These are phyloP conservation scores for Delonix regia DNA, from an alignment of 306 rosid species.

Conservation along the genomic window DNA sequence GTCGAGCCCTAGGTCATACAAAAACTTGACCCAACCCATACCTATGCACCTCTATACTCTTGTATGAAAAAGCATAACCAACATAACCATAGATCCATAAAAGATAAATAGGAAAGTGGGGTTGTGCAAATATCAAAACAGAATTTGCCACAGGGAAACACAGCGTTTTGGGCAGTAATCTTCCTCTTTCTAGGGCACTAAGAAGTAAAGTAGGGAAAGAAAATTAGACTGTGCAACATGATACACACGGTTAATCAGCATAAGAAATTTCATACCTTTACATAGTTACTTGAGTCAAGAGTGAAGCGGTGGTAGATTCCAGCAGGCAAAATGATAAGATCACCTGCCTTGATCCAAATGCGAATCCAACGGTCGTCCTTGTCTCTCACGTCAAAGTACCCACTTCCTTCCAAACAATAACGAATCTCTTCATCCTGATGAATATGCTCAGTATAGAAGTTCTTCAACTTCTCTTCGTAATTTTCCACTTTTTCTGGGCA, in stretches of 20 bases:
- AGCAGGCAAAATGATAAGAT: slow-evolving; percentile 93
- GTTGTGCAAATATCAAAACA: background rate
- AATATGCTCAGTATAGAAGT: slow-evolving; percentile 91
- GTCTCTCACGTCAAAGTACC: slow-evolving; percentile 86
- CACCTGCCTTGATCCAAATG: slow-evolving; percentile 82
- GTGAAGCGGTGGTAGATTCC: slow-evolving; percentile 96
- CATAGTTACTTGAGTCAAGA: slow-evolving; percentile 71
- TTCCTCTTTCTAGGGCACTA: background rate
- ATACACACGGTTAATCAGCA: slow-evolving; percentile 1
- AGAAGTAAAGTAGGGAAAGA: background rate
- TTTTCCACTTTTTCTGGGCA: slow-evolving; percentile 77
- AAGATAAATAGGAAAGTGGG: background rate
- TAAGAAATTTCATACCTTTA: slow-evolving; percentile 60
- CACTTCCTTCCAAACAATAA: slow-evolving; percentile 83
- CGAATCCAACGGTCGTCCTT: slow-evolving; percentile 86
- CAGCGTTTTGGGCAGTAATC: background rate
- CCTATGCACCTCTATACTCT: no score
- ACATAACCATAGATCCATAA: background rate
- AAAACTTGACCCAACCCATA: no score
- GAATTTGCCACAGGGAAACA: background rate
- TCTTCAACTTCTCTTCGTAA: slow-evolving; percentile 81
- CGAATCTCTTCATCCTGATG: slow-evolving; percentile 96
- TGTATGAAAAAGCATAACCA: no score
- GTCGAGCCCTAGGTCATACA: no score
- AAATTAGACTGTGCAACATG: background rate